Base-by-base conservation (phyloP, 192 early-diverging fungal genomes). In the Coemansia sp. region DNA sequence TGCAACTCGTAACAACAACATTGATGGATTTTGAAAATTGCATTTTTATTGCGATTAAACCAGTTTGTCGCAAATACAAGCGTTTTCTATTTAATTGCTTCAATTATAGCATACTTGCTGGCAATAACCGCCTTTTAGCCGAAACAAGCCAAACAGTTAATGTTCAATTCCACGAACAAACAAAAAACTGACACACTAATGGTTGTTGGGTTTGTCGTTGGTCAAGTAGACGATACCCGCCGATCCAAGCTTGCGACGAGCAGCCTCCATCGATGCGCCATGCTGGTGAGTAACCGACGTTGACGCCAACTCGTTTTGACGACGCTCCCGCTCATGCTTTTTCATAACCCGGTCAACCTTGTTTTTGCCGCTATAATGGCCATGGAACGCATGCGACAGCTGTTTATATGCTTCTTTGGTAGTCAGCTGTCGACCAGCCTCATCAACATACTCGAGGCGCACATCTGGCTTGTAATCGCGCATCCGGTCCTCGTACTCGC, bases 381-480 rank as follows among this genome's bases (percentile, higher is more conserved):
- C 96, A 69, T 98, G 96, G 86, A 98, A 98, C 52, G 91, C 93
- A 51, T 98, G 95, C 38, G 93, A 94, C 29, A 94, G 72, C 60
- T 88, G 86, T 62, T 91, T 86, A 76, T 92, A 98, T 0, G 96
- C 96, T 68, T 98, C 94, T 71, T 96, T 96, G 27, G 88, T 85
- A 14, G 82, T 88, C 72, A 98, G 68, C 29, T 84, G 71, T 59
- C 90, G 83, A 8, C 96, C 96, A 32, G 84, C 84, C 50, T 93
- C 92, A 73, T 98, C 95, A n/a, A 87, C 84, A 67, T 98, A 97
- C 70, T 93, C 90, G 11, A 98, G 70, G 35, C 91, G 87, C 29
- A 98, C 88, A 49, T 94, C 89, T 1, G 96, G 96, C 58, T 87
- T 91, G 62, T 98, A 98, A 64, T 94, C 84, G 60, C 87, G 87